Evolutionary conservation across 345 rosid genomes (phyloP).

Genomic region (Euphorbia lathyris): DNA sequence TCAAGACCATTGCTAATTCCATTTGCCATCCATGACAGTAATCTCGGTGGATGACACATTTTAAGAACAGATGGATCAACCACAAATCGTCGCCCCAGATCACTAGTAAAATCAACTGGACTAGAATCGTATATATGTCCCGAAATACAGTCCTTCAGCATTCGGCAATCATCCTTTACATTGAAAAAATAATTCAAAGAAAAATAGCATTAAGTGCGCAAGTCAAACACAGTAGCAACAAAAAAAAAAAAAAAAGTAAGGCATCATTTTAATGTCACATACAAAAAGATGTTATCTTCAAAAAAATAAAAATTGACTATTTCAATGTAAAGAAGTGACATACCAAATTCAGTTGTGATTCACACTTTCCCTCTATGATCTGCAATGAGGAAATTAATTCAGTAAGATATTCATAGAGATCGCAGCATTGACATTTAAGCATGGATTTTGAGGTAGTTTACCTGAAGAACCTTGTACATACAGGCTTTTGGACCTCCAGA

Average conservation of each 20-base stretch:
- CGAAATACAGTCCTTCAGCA: constrained; percentile 68
- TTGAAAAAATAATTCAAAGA: constrained; percentile 6
- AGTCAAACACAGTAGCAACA: background rate
- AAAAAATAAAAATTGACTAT: background rate
- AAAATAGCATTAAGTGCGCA: background rate
- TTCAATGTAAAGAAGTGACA: background rate
- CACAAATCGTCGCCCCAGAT: constrained; percentile 61
- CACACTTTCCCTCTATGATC: constrained; percentile 66
- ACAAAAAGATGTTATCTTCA: background rate
- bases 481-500: constrained; percentile 93
- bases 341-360: constrained; percentile 51
- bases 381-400: constrained; percentile 34
- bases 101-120: constrained; percentile 89
- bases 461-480: constrained; percentile 94
- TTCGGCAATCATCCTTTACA: constrained; percentile 61
- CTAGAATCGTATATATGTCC: constrained; percentile 81
- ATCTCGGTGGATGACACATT: constrained; percentile 67
- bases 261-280: background rate
- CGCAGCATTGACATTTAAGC: background rate
- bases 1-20: constrained; percentile 73
- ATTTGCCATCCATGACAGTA: constrained; percentile 68
- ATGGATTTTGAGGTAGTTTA: constrained; percentile 19
- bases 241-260: background rate
- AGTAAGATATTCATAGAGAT: background rate
- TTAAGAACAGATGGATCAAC: constrained; percentile 76